Evolutionary conservation across 306 rosid species (phyloP).

Genomic region (Quercus dentata): DNA sequence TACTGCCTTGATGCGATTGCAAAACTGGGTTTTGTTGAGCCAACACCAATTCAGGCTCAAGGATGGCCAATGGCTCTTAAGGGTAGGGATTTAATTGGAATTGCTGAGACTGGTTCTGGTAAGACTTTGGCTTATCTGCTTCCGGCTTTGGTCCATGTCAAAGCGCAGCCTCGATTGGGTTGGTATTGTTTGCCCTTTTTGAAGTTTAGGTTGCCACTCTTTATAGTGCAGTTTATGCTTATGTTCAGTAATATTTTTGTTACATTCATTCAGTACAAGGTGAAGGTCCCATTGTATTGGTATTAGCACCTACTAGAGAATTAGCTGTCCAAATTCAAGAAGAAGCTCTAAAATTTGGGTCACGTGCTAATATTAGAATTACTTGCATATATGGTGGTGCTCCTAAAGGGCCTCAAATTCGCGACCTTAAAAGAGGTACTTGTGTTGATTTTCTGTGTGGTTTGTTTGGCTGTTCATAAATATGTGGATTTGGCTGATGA

Average conservation of each 20-base stretch:
- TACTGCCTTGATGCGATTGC: conserved; percentile 83
- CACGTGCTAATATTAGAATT: conserved; percentile 50
- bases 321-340: conserved; percentile 95
- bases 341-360: conserved; percentile 73
- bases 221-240: not conserved
- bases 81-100: conserved; percentile 93
- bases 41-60: conserved; percentile 96
- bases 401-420: conserved; percentile 97
- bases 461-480: not conserved
- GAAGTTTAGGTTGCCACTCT: not conserved
- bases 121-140: conserved; percentile 87
- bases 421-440: conserved; percentile 79
- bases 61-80: conserved; percentile 99
- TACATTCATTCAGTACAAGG: conserved; percentile 50
- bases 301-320: conserved; percentile 92
- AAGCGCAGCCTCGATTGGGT: conserved; percentile 91
- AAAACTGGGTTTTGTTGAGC: conserved; percentile 91
- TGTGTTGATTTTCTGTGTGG: not conserved
- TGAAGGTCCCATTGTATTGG: conserved; percentile 84
- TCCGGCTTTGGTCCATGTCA: conserved; percentile 87
- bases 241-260: conserved; percentile 17
- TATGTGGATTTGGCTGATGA: conserved; percentile 2
- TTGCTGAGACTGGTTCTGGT: conserved; percentile 99
- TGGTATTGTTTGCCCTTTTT: conserved; percentile 16
- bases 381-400: conserved; percentile 96